These are phyloP conservation scores for Penicillium mononematosum DNA, from an alignment of 495 filamentous ascomycete genomes.

Conservation along the genomic window DNA sequence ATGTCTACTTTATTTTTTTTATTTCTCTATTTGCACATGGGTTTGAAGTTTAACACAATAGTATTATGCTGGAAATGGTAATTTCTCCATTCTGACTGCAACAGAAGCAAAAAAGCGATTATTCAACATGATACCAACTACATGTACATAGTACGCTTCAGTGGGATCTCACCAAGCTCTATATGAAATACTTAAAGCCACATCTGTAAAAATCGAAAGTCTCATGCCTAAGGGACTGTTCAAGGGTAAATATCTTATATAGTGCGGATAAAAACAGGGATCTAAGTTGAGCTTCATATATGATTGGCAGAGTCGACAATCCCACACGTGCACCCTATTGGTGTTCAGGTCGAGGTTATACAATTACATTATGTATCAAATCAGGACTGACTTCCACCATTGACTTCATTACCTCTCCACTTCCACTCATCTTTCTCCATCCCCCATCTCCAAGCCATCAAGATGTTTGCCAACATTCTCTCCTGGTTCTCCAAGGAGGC, in stretches of 20 bases:
- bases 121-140: background rate
- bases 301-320: background rate
- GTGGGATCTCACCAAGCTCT: no score
- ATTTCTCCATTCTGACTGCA: background rate
- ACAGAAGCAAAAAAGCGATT: background rate
- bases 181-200: no score
- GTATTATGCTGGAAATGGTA: background rate
- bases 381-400: background rate
- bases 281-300: background rate
- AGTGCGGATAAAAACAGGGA: background rate
- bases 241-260: background rate
- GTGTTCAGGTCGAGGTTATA: background rate
- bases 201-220: background rate
- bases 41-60: background rate
- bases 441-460: slow-evolving; percentile 9
- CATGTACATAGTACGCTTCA: background rate
- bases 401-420: background rate
- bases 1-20: background rate
- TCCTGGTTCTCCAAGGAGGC: slow-evolving; percentile 39
- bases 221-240: background rate
- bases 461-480: slow-evolving; percentile 38
- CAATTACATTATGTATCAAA: background rate
- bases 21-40: background rate
- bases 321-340: background rate
- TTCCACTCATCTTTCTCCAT: background rate